phyloP scores from a whole-genome alignment of 768 basidiomycete genomes.

The Cystofilobasidium capitatum region DNA sequence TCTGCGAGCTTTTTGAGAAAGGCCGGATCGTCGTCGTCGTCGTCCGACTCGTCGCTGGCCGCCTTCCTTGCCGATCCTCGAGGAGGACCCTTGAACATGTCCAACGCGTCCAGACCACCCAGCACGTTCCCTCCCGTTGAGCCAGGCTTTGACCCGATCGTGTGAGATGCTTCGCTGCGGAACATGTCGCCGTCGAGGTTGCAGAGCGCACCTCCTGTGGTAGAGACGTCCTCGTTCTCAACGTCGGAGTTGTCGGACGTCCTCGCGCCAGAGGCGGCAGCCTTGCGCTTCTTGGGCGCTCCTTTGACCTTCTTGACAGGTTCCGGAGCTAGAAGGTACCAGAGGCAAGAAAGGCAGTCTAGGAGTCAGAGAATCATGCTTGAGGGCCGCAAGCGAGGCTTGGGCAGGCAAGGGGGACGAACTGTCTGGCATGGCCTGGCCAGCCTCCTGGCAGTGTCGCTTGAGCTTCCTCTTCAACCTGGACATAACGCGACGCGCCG shows the following conservation, averaged over 20 bases:
- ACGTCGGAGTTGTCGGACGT: not conserved
- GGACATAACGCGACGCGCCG: no score
- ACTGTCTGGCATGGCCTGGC: not conserved
- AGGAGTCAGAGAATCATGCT: not conserved
- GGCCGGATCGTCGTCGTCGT: constrained; percentile 7
- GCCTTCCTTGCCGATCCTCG: not conserved
- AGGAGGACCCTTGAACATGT: not conserved
- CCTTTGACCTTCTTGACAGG: not conserved
- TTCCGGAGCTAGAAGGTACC: not conserved
- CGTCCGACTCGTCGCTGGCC: not conserved
- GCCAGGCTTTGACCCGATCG: not conserved
- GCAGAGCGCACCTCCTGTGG: not conserved
- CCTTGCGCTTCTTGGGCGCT: constrained; percentile 11
- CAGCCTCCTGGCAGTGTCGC: not conserved
- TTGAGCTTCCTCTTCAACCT: constrained; percentile 4
- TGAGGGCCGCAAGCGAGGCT: not conserved
- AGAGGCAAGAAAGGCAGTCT: not conserved
- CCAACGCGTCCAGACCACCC: no score
- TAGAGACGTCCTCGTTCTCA: no score
- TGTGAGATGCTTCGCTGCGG: not conserved
- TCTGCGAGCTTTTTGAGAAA: not conserved
- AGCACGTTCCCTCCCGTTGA: no score
- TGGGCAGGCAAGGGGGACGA: not conserved
- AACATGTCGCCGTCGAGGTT: not conserved
- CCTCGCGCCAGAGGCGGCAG: not conserved